Conservation (phyloP, 768 basidiomycete genomes). For the Mycena alexandri region DNA sequence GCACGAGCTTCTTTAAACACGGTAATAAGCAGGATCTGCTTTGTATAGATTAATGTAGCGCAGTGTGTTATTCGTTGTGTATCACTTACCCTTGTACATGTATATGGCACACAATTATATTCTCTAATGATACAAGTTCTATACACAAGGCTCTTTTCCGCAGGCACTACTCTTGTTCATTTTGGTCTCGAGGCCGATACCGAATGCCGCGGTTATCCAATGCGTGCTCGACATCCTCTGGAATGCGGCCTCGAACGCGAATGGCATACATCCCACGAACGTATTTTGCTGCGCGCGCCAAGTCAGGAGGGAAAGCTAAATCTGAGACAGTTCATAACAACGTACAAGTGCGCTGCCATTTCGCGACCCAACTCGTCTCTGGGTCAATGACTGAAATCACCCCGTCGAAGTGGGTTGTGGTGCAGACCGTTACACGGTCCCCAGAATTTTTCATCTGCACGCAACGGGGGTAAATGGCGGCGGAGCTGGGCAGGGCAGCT, state of each 20-base stretch:
- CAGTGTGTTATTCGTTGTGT: constrained; percentile 17
- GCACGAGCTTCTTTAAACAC: constrained; percentile 70
- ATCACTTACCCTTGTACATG: constrained; percentile 30
- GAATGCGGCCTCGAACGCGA: constrained; percentile 86
- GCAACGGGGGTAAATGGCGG: constrained; percentile 3
- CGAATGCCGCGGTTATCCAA: constrained; percentile 82
- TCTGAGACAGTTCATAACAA: constrained; percentile 44
- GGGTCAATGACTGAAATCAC: constrained; percentile 90
- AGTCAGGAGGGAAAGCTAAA: constrained; percentile 20
- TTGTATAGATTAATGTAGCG: constrained; percentile 13
- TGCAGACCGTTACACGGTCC: constrained; percentile 88
- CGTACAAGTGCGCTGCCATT: constrained; percentile 94
- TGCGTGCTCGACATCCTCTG: constrained; percentile 87
- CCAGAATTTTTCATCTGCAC: constrained; percentile 87
- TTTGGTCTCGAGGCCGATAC: constrained; percentile 88
- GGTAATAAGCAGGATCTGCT: too few species aligned
- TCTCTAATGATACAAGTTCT: constrained; percentile 19
- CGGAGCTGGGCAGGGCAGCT: constrained; percentile 1
- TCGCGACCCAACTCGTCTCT: constrained; percentile 92
- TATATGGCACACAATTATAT: not conserved
- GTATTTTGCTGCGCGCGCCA: constrained; percentile 76
- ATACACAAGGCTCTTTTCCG: not conserved
- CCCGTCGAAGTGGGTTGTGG: constrained; percentile 94
- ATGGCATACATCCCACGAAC: constrained; percentile 94
- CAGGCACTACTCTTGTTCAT: constrained; percentile 70